Evolutionary conservation across 1,284 basidiomycete genomes (phyloP), one percentile per base, ranked within the genome.

Genomic region (Neolentinus lepideus): DNA sequence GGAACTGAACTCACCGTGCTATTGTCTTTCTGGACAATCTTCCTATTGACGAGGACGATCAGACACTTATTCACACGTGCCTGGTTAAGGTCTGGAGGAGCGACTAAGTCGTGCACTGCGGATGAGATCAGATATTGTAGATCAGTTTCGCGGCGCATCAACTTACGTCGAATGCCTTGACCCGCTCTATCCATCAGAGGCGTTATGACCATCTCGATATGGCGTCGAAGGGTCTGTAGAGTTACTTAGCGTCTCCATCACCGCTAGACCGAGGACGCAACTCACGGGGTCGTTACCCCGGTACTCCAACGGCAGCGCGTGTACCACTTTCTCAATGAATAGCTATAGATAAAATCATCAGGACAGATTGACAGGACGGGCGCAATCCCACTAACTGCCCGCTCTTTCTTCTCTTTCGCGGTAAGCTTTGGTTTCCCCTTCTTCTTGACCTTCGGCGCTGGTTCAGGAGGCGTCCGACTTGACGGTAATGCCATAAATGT

Each of bases 41-140:
- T 97, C 54, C 92, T 81, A 62, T 88, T 88, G 1, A 95, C 92
- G 1, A 97, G 75, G 1, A 93, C 92, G 56, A 97, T 94, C 29
- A 98, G 76, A 61, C 92, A 94, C 70, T 94, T 96, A 72, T 97
- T 96, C 46, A 93, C 93, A 35, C 88, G 81, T 4, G 92, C 89
- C 71, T 95, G 92, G 51, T 85, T 88, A 50, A 95, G 76, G 57
- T 94, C 91, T 0, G 92, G 92, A 1, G 85, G 84, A 52, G 78
- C 81, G 59, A 94, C 81, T 53, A 97, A 78, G 52, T 93, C 90
- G 38, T 80, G 71, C 38, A 95, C 94, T 96, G 61, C 2, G 55
- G 51, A 53, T 55, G 48, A 52, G 27, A 22, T 53, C 54, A 51
- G 53, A 43, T 46, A 45, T 36, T 26, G 27, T 21, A 45, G 38